Percentiles rank a stretch among this genome's conserved stretches.
Conservation (phyloP, 2,329 filamentous ascomycete species). For the Thielaviopsis punctulata region DNA sequence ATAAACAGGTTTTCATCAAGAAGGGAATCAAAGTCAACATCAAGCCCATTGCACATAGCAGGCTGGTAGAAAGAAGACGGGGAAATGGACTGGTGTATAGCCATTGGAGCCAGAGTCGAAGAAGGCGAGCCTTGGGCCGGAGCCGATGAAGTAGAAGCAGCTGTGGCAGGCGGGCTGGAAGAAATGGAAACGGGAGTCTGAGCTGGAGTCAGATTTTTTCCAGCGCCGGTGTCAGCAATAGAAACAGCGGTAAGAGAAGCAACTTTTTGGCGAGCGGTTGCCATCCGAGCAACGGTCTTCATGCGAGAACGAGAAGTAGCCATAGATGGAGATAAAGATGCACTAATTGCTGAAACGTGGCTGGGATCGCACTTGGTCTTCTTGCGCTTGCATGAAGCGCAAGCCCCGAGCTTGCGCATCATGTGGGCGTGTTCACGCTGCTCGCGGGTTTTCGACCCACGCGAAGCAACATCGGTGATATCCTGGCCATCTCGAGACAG, state of each 20-base stretch:
- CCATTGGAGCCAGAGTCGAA: not conserved
- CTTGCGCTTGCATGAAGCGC: slow-evolving; percentile 42
- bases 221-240: not conserved
- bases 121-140: not conserved
- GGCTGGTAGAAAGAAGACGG: not conserved
- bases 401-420: slow-evolving; percentile 53
- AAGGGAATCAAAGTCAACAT: too few relatives aligned
- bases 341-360: slow-evolving; percentile 26
- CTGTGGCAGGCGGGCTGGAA: not conserved
- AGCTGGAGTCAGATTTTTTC: not conserved
- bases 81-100: not conserved
- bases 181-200: not conserved
- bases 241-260: not conserved
- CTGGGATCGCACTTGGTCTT: slow-evolving; percentile 46
- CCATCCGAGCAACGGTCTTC: not conserved
- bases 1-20: too few relatives aligned
- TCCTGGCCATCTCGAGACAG: slow-evolving; percentile 46
- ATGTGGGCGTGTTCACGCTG: slow-evolving; percentile 49
- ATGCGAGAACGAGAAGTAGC: not conserved
- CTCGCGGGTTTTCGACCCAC: slow-evolving; percentile 49
- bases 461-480: slow-evolving; percentile 43
- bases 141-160: not conserved
- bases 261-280: not conserved
- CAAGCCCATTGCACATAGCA: too few relatives aligned
- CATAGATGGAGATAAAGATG: slow-evolving; percentile 9